Percentiles rank a stretch among this genome's conserved stretches.
Conservation (phyloP, 2,329 filamentous ascomycete genomes). For the Remersonia thermophila region DNA sequence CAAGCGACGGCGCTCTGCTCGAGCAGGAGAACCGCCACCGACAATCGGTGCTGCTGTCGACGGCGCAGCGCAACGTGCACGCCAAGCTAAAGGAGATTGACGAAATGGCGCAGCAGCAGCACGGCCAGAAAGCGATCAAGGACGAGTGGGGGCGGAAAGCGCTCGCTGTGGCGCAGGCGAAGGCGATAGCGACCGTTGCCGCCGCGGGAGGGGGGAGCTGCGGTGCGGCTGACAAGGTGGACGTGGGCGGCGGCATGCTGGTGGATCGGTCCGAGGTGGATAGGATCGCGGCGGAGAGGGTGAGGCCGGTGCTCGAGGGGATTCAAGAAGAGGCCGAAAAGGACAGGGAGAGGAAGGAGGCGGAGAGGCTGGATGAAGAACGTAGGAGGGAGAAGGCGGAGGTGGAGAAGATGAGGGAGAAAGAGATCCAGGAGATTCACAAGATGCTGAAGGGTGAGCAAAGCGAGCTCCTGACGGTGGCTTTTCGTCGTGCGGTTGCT, state of each 20-base stretch:
- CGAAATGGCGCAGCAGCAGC: constrained; percentile 63
- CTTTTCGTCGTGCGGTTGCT: constrained; percentile 3
- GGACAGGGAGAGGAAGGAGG: constrained; percentile 54
- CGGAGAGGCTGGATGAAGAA: constrained; percentile 51
- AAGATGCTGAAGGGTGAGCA: constrained; percentile 50
- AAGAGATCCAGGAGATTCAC: constrained; percentile 40
- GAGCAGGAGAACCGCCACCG: constrained; percentile 36
- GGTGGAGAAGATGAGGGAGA: constrained; percentile 36
- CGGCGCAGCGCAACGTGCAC: constrained; percentile 77
- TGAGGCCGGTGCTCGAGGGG: constrained; percentile 76
- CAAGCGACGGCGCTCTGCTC: constrained; percentile 49
- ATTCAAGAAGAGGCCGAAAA: constrained; percentile 68
- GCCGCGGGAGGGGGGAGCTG: constrained; percentile 43
- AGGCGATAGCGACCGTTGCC: constrained; percentile 40
- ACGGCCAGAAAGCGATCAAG: constrained; percentile 57
- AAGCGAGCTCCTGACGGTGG: too few relatives aligned
- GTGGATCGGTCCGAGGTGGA: constrained; percentile 70
- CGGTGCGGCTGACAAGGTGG: constrained; percentile 29
- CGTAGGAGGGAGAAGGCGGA: constrained; percentile 25
- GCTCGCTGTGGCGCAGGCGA: constrained; percentile 52
- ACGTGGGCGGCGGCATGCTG: constrained; percentile 71
- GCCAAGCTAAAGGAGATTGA: constrained; percentile 70
- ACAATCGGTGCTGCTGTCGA: constrained; percentile 54
- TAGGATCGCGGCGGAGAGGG: constrained; percentile 59
- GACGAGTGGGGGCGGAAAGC: constrained; percentile 73